Conservation (phyloP, 768 basidiomycete genomes). For the Trametes meyenii region DNA sequence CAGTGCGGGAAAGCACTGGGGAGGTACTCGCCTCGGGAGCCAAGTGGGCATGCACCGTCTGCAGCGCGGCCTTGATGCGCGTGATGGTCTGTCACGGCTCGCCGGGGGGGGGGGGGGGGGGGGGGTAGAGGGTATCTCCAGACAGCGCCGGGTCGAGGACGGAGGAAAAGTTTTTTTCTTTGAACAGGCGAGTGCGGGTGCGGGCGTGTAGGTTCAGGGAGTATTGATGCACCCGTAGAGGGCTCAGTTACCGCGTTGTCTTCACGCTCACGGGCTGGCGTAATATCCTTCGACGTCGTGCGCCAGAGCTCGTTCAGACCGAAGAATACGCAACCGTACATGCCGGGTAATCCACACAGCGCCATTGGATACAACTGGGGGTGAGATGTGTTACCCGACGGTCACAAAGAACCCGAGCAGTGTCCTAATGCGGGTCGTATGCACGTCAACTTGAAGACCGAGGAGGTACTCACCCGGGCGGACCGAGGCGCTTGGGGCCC, state of each 20-base stretch:
- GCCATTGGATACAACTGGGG: too few relatives aligned
- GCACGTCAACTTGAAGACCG: not conserved
- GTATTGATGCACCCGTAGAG: too few relatives aligned
- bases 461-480: constrained; percentile 10
- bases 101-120: not conserved
- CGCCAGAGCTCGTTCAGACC: too few relatives aligned
- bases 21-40: constrained; percentile 2
- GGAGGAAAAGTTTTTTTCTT: too few relatives aligned
- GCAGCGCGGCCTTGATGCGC: not conserved
- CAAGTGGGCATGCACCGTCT: not conserved
- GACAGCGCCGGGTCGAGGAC: too few relatives aligned
- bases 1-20: not conserved
- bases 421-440: not conserved
- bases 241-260: too few relatives aligned
- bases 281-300: too few relatives aligned
- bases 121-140: not conserved
- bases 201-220: too few relatives aligned
- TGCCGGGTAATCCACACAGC: not conserved
- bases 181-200: too few relatives aligned
- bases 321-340: not conserved
- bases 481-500: not conserved
- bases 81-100: not conserved
- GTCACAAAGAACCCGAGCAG: not conserved
- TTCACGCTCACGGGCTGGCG: too few relatives aligned
- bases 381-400: not conserved